Percentiles rank a stretch among this genome's conserved stretches.
Evolutionary conservation across 169 alveolate genomes (phyloP).

Genomic region (Toxoplasma gondii): DNA sequence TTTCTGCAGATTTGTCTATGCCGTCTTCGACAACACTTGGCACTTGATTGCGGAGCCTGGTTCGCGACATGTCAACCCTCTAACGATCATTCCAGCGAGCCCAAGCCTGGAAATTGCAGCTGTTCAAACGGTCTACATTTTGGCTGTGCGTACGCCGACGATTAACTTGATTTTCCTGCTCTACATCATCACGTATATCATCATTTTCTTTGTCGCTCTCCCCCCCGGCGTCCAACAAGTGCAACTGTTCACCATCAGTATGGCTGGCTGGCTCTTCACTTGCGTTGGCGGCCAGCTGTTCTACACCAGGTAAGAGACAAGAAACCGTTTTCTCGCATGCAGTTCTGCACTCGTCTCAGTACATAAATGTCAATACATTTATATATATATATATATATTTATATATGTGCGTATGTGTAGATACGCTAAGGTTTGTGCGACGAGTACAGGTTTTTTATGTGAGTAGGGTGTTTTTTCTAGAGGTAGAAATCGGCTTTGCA

Average conservation of each 20-base stretch:
- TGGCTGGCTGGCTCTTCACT: conserved; percentile 16
- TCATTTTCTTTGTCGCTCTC: conserved; percentile 12
- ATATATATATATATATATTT: conserved; percentile 11
- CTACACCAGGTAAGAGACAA: conserved; percentile 27
- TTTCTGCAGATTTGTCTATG: not conserved
- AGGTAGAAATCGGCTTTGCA: too few relatives aligned
- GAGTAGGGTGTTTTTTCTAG: too few relatives aligned
- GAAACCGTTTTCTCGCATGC: not conserved
- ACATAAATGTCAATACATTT: not conserved
- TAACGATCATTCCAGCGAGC: conserved; percentile 25
- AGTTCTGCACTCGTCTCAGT: not conserved
- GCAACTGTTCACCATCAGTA: conserved; percentile 23
- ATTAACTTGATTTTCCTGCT: not conserved
- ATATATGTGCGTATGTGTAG: not conserved
- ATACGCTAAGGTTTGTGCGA: too few relatives aligned
- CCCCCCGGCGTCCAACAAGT: conserved; percentile 16
- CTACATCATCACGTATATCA: conserved; percentile 13
- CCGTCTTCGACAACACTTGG: conserved; percentile 39
- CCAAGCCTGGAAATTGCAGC: not conserved
- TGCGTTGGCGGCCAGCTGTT: conserved; percentile 31
- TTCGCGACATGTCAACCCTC: not conserved
- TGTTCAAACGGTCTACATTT: not conserved
- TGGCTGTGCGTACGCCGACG: conserved; percentile 28
- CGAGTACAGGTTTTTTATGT: too few relatives aligned
- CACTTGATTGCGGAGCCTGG: not conserved